Evolutionary conservation across 768 basidiomycete species (phyloP), one percentile per base, ranked within the genome.

Genomic region (Termitomyces sp.): DNA sequence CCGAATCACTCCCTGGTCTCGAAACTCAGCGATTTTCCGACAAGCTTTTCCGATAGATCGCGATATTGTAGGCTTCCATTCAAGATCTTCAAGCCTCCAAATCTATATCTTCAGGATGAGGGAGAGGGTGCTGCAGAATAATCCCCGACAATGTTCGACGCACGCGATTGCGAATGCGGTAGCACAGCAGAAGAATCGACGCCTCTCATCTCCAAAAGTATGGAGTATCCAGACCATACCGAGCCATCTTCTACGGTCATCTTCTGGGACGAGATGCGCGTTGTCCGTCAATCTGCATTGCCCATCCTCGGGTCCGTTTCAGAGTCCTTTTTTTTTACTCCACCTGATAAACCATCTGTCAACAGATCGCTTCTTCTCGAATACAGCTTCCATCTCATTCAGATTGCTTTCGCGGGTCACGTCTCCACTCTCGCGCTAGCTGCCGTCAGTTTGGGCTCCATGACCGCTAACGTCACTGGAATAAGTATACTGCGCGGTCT

Each of bases 381-480:
- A 66, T 94, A 89, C 69, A 90, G 88, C 5, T 82, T 98, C 33
- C 80, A 90, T 47, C 74, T 96, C n/a, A 87, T 87, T 3, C 86
- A 90, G 14, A 90, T 95, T 45, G 70, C 97, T 41, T 86, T 86
- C 13, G 87, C 95, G 22, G 95, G 95, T 0, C 95, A 97, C 70
- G 71, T 97, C 10, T 93, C 92, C 0, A 96, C 93, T 0, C 82
- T 81, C 1, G 90, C 93, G 30, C 81, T 98, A 0, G 95, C 95
- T 3, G 93, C 91, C 0, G 83, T 87, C 24, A 86, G 85, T 30
- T 70, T 90, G 14, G 87, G 80, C 1, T 84, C 82, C 9, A 87
- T 89, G 86, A 87, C 87, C 0, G 83, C 82, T 10, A 81, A 79
- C 54, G 83, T 86, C 8, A 85, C 89, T 2, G 88, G 83, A 1